A percentile compares a stretch with the other conserved stretches of the same genome.
Conservation (phyloP, 106 monocot genomes). For the Apostasia ramifera region DNA sequence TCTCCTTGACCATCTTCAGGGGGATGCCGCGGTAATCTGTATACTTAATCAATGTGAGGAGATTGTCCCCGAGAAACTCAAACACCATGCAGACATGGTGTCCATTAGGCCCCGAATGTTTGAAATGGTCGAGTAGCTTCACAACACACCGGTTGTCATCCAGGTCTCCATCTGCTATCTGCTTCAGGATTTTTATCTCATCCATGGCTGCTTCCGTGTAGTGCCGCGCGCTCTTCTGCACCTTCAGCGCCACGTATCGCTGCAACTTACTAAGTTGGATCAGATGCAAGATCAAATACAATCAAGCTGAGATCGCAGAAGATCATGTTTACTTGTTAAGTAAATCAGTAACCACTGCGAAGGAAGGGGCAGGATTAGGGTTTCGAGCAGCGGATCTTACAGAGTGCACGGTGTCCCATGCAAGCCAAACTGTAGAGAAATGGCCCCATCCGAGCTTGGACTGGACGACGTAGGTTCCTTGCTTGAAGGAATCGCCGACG, state of each 20-base stretch:
- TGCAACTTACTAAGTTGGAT: conserved; percentile 25
- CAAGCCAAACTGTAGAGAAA: conserved; percentile 99
- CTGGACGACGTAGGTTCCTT: conserved; percentile 88
- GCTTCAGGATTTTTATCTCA: conserved; percentile 96
- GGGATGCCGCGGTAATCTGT: conserved; percentile 77
- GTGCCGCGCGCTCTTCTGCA: conserved; percentile 99
- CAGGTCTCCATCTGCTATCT: conserved; percentile 84
- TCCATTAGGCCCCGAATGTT: conserved; percentile 94
- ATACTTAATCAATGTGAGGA: conserved; percentile 95
- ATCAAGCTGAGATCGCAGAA: not conserved
- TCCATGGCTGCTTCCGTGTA: conserved; percentile 99
- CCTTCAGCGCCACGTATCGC: conserved; percentile 94
- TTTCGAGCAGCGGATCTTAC: conserved; percentile 24
- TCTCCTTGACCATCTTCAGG: conserved; percentile 76
- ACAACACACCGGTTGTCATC: conserved; percentile 76
- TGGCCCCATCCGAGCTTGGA: conserved; percentile 99
- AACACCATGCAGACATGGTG: conserved; percentile 99
- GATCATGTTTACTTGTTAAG: not conserved
- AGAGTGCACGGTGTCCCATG: conserved; percentile 82
- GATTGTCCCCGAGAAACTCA: conserved; percentile 91
- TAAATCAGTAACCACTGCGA: not conserved
- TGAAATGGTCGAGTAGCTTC: conserved; percentile 97
- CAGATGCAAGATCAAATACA: conserved; percentile 4
- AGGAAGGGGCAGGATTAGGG: conserved; percentile 1
- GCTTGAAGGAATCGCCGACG: conserved; percentile 89